Percentiles rank a stretch among this genome's conserved stretches.
phyloP scores from a whole-genome alignment of 2,329 filamentous ascomycete species.

The Hirsutella thompsonii region DNA sequence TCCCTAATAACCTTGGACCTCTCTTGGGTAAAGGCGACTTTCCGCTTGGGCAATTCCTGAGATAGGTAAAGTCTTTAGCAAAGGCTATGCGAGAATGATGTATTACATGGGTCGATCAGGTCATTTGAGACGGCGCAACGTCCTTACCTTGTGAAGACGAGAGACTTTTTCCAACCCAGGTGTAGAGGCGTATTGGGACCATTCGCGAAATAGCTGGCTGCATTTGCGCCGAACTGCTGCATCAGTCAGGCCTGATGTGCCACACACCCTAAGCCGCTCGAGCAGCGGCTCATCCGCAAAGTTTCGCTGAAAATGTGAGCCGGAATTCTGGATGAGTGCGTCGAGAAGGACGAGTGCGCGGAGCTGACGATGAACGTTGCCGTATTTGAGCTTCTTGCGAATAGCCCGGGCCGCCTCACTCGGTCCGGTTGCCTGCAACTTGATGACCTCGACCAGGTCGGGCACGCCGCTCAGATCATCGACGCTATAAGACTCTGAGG shows the following conservation, averaged over 20 bases:
- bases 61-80: background rate
- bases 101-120: background rate
- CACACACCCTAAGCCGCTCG: conserved; percentile 79
- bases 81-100: background rate
- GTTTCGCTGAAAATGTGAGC: conserved; percentile 68
- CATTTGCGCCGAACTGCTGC: conserved; percentile 80
- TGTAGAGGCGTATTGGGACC: conserved; percentile 75
- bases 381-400: conserved; percentile 98
- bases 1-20: conserved; percentile 75
- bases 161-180: conserved; percentile 70
- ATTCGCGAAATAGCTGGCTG: conserved; percentile 72
- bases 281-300: conserved; percentile 88
- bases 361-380: conserved; percentile 83
- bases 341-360: conserved; percentile 82
- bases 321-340: conserved; percentile 88
- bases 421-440: conserved; percentile 75
- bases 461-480: conserved; percentile 87
- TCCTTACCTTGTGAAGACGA: conserved; percentile 55
- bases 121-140: no score
- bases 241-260: conserved; percentile 74
- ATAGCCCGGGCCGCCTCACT: conserved; percentile 83
- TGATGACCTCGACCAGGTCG: conserved; percentile 87
- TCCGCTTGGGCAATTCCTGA: conserved; percentile 50
- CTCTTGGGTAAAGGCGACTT: conserved; percentile 62
- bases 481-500: conserved; percentile 77